Percentiles rank a stretch among this genome's conserved stretches.
Evolutionary conservation across 192 early-diverging fungal species (phyloP).

Genomic region (Podila verticillata): DNA sequence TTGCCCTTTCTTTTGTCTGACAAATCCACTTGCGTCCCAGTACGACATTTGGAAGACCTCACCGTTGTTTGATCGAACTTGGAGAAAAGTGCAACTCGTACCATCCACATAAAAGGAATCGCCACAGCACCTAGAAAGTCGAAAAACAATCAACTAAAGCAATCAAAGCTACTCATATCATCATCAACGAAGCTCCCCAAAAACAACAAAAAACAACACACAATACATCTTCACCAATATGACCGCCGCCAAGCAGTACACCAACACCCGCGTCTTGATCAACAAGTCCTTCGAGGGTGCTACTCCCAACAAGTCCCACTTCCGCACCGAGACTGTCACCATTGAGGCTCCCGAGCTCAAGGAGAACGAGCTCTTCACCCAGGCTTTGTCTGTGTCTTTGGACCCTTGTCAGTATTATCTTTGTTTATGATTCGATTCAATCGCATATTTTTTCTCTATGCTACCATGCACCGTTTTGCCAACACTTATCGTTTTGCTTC

Average conservation of each 20-base stretch:
- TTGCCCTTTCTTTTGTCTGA: too few relatives aligned
- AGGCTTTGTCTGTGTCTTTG: conserved; percentile 68
- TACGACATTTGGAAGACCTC: too few relatives aligned
- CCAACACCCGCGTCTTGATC: conserved; percentile 20
- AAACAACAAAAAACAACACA: not conserved
- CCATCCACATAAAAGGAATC: too few relatives aligned
- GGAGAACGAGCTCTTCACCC: conserved; percentile 60
- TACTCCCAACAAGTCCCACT: conserved; percentile 8
- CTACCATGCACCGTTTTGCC: not conserved
- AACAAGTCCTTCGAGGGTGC: conserved; percentile 7
- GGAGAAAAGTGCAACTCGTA: too few relatives aligned
- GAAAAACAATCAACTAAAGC: too few relatives aligned
- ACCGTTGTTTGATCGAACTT: too few relatives aligned
- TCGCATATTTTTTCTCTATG: not conserved
- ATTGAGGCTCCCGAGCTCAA: conserved; percentile 27
- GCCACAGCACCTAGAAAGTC: too few relatives aligned
- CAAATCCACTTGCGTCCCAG: too few relatives aligned
- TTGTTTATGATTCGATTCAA: not conserved
- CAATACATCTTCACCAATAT: conserved; percentile 43
- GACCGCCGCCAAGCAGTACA: conserved; percentile 10
- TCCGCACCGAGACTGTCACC: conserved; percentile 5
- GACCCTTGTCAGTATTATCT: conserved; percentile 74
- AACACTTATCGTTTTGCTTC: not conserved
- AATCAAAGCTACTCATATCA: too few relatives aligned
- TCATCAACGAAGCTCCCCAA: not conserved